phyloP scores from a whole-genome alignment of 257 asterid species.

The Solanum lycopersicoides region DNA sequence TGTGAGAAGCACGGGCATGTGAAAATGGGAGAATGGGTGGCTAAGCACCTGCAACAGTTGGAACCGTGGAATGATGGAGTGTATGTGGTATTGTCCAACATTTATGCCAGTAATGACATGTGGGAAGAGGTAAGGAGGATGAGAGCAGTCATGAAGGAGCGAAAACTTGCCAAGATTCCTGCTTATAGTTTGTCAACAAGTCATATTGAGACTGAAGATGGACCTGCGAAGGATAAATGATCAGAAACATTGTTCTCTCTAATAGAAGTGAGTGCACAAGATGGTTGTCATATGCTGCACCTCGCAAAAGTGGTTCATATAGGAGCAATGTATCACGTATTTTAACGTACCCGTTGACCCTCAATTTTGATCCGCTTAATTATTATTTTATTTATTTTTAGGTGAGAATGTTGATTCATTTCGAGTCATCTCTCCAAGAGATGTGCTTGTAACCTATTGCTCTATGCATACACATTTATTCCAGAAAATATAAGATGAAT shows the following conservation, averaged over 20 bases:
- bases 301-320: background rate
- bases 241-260: background rate
- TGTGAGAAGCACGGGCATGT: conserved; percentile 82
- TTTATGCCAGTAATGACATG: conserved; percentile 63
- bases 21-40: conserved; percentile 71
- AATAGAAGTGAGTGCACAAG: background rate
- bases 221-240: background rate
- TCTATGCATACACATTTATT: background rate
- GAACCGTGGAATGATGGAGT: conserved; percentile 82
- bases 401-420: background rate
- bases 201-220: background rate
- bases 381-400: background rate
- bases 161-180: conserved; percentile 53
- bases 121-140: conserved; percentile 73
- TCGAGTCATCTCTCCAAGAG: background rate
- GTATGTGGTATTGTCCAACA: conserved; percentile 73
- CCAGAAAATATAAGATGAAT: background rate
- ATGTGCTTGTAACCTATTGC: background rate
- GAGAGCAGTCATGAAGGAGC: conserved; percentile 52
- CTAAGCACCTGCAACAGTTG: conserved; percentile 58
- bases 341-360: background rate
- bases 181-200: conserved; percentile 54
- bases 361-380: background rate
- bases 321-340: background rate
- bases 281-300: background rate